phyloP scores from a whole-genome alignment of 345 rosid genomes.

The Cardamine resedifolia region DNA sequence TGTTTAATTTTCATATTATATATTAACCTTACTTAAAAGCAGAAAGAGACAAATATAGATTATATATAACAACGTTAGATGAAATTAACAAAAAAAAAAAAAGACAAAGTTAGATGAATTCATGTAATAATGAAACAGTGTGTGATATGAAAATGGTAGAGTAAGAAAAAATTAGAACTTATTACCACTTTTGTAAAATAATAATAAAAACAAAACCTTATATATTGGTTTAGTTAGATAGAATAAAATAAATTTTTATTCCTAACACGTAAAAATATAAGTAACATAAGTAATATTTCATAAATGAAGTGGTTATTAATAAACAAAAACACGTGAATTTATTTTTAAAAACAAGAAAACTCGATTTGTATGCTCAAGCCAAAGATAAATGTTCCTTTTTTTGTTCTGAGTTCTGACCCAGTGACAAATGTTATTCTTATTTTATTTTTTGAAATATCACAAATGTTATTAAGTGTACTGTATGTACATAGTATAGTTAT shows the following conservation, averaged over 20 bases:
- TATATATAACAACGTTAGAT: too few relatives aligned
- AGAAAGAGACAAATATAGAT: neutral
- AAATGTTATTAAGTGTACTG: neutral
- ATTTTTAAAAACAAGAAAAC: neutral
- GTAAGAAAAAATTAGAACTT: neutral
- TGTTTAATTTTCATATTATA: neutral
- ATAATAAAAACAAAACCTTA: too few relatives aligned
- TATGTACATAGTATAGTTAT: neutral
- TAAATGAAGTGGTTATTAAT: too few relatives aligned
- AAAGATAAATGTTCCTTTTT: neutral
- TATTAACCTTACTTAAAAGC: too few relatives aligned
- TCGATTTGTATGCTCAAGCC: neutral
- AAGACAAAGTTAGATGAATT: neutral
- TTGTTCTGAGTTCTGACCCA: neutral
- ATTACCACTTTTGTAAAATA: neutral
- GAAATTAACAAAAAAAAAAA: too few relatives aligned
- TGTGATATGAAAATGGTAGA: neutral
- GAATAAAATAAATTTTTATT: too few relatives aligned
- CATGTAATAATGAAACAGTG: neutral
- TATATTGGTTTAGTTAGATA: neutral
- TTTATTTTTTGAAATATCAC: too few relatives aligned
- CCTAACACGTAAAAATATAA: neutral
- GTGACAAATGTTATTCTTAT: too few relatives aligned
- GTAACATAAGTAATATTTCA: too few relatives aligned
- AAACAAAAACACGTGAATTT: neutral